Conservation (phyloP, 768 basidiomycete species). For the Auricularia heimuer region DNA sequence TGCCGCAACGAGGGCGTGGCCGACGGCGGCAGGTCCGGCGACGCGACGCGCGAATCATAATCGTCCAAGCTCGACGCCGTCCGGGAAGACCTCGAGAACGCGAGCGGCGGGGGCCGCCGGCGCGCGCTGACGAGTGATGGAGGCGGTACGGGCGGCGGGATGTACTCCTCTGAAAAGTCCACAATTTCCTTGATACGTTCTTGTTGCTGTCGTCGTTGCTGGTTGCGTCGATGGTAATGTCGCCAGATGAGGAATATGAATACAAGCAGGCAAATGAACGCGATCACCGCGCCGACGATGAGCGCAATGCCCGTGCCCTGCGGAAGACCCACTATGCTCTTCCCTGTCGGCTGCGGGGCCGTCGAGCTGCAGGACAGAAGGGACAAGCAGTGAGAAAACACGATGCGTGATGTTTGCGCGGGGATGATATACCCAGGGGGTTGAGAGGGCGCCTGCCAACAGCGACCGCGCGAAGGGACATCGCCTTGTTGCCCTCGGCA, state of each 20-base stretch:
- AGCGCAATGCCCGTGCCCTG: conserved; percentile 6
- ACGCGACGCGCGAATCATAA: background rate
- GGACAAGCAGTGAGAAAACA: background rate
- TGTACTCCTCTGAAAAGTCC: background rate
- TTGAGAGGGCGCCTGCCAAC: conserved; percentile 10
- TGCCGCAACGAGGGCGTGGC: background rate
- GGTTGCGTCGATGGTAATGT: background rate
- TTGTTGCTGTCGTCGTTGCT: background rate
- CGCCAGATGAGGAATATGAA: conserved; percentile 1
- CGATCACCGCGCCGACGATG: conserved; percentile 1
- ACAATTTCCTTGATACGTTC: background rate
- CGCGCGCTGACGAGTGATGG: background rate
- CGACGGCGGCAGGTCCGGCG: background rate
- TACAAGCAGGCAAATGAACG: background rate
- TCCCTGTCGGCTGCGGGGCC: background rate
- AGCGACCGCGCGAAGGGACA: conserved; percentile 45
- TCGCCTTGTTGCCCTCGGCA: conserved; percentile 31
- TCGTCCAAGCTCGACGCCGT: background rate
- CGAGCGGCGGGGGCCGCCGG: background rate
- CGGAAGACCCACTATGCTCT: background rate
- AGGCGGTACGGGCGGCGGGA: background rate
- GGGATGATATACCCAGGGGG: background rate
- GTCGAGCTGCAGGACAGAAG: background rate
- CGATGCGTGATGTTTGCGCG: background rate
- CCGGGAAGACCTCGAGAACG: background rate